Base-by-base conservation (phyloP, 805 yeast genomes). In the Zygoascus bituminiphila region DNA sequence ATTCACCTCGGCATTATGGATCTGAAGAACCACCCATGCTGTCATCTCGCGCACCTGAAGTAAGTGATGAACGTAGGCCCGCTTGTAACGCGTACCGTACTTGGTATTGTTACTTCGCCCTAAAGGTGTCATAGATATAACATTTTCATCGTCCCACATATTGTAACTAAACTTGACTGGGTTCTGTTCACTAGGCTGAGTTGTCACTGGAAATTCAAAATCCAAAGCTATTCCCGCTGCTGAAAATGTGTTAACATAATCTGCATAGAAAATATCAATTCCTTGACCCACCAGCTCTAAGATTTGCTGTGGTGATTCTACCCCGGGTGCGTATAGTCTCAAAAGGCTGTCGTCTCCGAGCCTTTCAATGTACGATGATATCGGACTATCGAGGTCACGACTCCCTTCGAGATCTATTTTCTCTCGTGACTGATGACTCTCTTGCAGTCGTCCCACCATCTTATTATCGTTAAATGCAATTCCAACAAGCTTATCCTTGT, bases 31-130 rank as follows among this genome's bases (percentile, higher is more conserved):
- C 41, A 69, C 69, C 60, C 69, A 64, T 1, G 72, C 72, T 21
- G 70, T 61, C 74, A 71, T 71, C 52, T 71, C 75, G 15, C 56
- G 55, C 8, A 73, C 73, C 29, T 63, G 49, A 25, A 71, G 58
- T 22, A 71, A 54, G 50, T 71, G 75, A 42, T 70, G 72, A n/a
- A 71, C 49, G 52, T 71, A 71, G 12, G 73, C 73, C 19, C 65
- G 51, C 48, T 64, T 57, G 44, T 66, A 65, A 43, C 46, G 60
- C 42, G 53, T 57, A 43, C 44, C 50, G 26, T 52, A 57, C 46
- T 29, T 46, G 48, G 47, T 36, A 38, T 55, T 51, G 19, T 56
- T 47, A 9, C 41, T 40, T 2, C 46, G n/a, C 1, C 61, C 62
- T 23, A 70, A 43, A 10, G 55, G 49, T 1, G 56, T 29, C 56